Evolutionary conservation across 495 filamentous ascomycete genomes (phyloP).

Genomic region (Clavariopsis aquatica): DNA sequence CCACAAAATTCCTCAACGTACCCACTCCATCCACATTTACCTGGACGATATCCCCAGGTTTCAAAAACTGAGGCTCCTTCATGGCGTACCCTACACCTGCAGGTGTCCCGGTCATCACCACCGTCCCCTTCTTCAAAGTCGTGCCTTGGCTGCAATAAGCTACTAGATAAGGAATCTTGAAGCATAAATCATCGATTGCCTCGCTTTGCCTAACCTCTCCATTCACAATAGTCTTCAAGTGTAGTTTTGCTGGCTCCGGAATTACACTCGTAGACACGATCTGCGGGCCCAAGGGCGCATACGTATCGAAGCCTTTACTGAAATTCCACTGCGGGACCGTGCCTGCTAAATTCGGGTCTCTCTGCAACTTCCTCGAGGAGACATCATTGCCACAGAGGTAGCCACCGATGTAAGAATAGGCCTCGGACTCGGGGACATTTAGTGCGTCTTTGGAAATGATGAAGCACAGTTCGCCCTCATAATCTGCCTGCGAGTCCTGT

Average conservation of each 20-base stretch:
- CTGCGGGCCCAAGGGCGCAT: constrained; percentile 46
- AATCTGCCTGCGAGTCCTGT: constrained; percentile 55
- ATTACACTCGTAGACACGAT: constrained; percentile 43
- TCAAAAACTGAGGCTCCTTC: constrained; percentile 58
- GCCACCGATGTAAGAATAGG: constrained; percentile 52
- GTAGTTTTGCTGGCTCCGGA: constrained; percentile 37
- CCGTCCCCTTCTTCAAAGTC: constrained; percentile 42
- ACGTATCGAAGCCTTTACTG: constrained; percentile 46
- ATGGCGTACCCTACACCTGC: constrained; percentile 51
- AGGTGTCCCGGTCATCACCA: constrained; percentile 46
- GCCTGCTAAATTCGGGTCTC: constrained; percentile 46
- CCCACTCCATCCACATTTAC: constrained; percentile 54
- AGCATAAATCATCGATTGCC: constrained; percentile 46
- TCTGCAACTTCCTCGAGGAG: constrained; percentile 52
- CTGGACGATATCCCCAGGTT: constrained; percentile 61
- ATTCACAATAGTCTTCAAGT: constrained; percentile 48
- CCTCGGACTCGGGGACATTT: constrained; percentile 48
- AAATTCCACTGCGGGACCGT: constrained; percentile 46
- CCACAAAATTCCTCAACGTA: constrained; percentile 47
- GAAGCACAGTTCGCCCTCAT: constrained; percentile 55
- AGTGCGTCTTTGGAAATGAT: constrained; percentile 52
- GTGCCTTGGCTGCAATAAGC: constrained; percentile 40
- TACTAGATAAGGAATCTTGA: constrained; percentile 43
- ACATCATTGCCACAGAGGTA: constrained; percentile 56
- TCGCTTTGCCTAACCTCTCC: constrained; percentile 48